These are phyloP conservation scores for Oenanthe sinensis DNA, from an alignment of 129 eudicot genomes.

Conservation along the genomic window DNA sequence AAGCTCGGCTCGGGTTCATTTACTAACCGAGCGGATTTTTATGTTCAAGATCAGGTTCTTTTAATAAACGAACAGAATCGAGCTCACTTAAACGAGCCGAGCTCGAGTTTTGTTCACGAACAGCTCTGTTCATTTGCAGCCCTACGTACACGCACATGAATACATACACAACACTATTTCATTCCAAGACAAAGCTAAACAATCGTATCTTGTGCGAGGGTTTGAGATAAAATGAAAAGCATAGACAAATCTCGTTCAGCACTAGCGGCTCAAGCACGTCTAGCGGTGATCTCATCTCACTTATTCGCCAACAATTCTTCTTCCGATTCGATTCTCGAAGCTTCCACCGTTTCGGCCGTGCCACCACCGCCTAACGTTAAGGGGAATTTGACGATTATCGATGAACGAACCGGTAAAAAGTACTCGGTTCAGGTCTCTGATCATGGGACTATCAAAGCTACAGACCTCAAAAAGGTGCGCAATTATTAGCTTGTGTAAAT, in stretches of 20 bases:
- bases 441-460: slow-evolving; percentile 80
- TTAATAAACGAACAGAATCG: too few species aligned
- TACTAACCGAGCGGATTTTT: too few species aligned
- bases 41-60: too few species aligned
- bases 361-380: slow-evolving; percentile 85
- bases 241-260: slow-evolving; percentile 13
- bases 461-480: slow-evolving; percentile 77
- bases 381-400: slow-evolving; percentile 52
- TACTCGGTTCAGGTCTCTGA: slow-evolving; percentile 63
- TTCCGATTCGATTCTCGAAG: slow-evolving; percentile 31
- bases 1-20: too few species aligned
- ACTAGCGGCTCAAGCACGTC: slow-evolving; percentile 49
- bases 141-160: too few species aligned
- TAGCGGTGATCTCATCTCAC: slow-evolving; percentile 76
- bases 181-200: too few species aligned
- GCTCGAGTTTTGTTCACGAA: too few species aligned
- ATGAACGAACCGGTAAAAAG: slow-evolving; percentile 82
- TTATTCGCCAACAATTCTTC: slow-evolving; percentile 29
- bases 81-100: too few species aligned
- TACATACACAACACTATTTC: too few species aligned
- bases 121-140: too few species aligned
- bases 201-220: neutral
- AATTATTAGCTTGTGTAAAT: too few species aligned
- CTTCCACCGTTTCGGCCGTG: slow-evolving; percentile 42
- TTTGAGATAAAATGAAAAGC: slow-evolving; percentile 15